These are phyloP conservation scores for Neobulgaria alba DNA, from an alignment of 2,329 filamentous ascomycete species.

Conservation along the genomic window DNA sequence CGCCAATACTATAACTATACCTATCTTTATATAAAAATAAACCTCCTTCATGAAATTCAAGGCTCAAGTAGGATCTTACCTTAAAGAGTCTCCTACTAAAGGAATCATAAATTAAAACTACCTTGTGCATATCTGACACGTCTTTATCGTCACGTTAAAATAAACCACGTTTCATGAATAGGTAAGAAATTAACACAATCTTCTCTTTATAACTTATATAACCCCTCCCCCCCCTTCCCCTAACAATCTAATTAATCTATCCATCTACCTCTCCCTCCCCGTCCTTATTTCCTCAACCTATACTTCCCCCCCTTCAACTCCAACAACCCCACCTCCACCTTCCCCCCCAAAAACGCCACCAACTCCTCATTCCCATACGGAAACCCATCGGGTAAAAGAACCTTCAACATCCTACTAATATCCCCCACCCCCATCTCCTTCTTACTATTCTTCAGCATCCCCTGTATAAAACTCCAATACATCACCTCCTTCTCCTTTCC, in stretches of 20 bases:
- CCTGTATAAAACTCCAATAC: conserved; percentile 87
- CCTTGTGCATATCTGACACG: too few relatives aligned
- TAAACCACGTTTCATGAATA: too few relatives aligned
- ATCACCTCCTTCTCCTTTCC: conserved; percentile 59
- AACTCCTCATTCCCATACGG: conserved; percentile 85
- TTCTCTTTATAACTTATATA: too few relatives aligned
- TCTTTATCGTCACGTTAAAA: too few relatives aligned
- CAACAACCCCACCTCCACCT: conserved; percentile 64
- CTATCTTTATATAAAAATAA: too few relatives aligned
- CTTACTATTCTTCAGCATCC: conserved; percentile 90
- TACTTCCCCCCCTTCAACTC: conserved; percentile 66
- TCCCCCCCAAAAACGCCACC: conserved; percentile 67
- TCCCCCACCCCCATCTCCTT: conserved; percentile 68
- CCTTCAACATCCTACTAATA: conserved; percentile 92
- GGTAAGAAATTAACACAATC: too few relatives aligned
- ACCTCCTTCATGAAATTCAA: too few relatives aligned
- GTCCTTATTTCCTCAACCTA: conserved; percentile 48
- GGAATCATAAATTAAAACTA: too few relatives aligned
- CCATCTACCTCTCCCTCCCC: background rate
- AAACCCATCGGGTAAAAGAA: conserved; percentile 81
- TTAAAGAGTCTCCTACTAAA: too few relatives aligned
- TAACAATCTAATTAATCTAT: background rate
- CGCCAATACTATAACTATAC: too few relatives aligned
- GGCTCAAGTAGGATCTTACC: too few relatives aligned
- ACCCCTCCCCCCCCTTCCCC: background rate